Conservation (phyloP, 768 basidiomycete genomes). For the Collybia nuda region DNA sequence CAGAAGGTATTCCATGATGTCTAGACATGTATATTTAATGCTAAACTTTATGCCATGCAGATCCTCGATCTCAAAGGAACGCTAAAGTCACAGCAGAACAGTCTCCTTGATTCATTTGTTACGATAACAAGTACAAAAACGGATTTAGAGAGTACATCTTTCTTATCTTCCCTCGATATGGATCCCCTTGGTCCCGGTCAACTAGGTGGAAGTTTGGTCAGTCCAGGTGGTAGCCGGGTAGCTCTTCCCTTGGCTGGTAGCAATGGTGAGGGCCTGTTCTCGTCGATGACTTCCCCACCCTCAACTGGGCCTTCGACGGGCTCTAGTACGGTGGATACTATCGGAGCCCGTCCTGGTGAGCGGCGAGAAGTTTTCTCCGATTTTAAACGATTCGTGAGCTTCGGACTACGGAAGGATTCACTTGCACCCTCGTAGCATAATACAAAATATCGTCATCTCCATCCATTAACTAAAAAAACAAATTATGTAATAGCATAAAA, state of each 20-base stretch:
- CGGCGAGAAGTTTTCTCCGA: conserved; percentile 87
- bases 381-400: conserved; percentile 84
- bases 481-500: no score
- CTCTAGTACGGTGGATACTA: conserved; percentile 43
- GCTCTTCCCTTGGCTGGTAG: conserved; percentile 40
- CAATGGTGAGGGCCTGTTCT: conserved; percentile 57
- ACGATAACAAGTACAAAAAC: conserved; percentile 90
- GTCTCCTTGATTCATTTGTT: conserved; percentile 87
- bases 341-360: conserved; percentile 41
- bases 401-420: conserved; percentile 79
- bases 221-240: conserved; percentile 65
- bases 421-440: conserved; percentile 15
- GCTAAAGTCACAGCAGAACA: conserved; percentile 81
- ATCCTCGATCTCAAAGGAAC: conserved; percentile 96
- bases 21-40: not conserved
- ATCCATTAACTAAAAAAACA: no score
- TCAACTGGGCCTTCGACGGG: conserved; percentile 64
- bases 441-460: no score
- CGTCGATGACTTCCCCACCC: conserved; percentile 61
- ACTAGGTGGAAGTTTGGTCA: conserved; percentile 52
- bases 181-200: conserved; percentile 64
- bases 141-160: conserved; percentile 87
- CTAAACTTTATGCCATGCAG: conserved; percentile 35
- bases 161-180: conserved; percentile 95
- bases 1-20: conserved; percentile 71